These are phyloP conservation scores for Chrysoporthe puriensis DNA, from an alignment of 2,329 filamentous ascomycete genomes.

Conservation along the genomic window DNA sequence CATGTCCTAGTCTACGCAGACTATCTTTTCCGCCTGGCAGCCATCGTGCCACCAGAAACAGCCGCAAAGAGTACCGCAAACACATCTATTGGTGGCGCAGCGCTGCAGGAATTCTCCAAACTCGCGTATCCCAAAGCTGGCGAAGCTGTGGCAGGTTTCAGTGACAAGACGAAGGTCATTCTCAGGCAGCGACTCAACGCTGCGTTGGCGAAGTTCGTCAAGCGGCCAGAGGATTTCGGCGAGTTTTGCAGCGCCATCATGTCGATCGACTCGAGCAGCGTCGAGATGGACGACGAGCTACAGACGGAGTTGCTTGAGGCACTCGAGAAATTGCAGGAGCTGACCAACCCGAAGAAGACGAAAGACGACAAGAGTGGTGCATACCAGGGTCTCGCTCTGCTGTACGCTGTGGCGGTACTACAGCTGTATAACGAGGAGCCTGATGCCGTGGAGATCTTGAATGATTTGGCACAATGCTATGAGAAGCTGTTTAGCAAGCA, in stretches of 20 bases:
- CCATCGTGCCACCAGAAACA: constrained; percentile 39
- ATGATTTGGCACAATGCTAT: constrained; percentile 79
- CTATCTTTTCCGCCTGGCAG: constrained; percentile 58
- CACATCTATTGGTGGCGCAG: constrained; percentile 44
- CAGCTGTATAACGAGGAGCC: constrained; percentile 89
- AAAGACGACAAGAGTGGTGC: constrained; percentile 42
- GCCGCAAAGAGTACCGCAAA: constrained; percentile 37
- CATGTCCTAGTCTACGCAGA: constrained; percentile 55
- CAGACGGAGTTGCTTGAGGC: constrained; percentile 57
- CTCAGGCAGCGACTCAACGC: constrained; percentile 62
- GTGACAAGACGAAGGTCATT: constrained; percentile 56
- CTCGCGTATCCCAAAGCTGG: constrained; percentile 58
- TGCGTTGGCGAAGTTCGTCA: constrained; percentile 61
- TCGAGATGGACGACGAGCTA: constrained; percentile 60
- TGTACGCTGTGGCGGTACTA: constrained; percentile 83
- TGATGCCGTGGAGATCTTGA: constrained; percentile 80
- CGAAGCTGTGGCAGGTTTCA: constrained; percentile 48
- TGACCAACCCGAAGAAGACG: constrained; percentile 48
- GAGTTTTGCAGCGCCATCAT: constrained; percentile 58
- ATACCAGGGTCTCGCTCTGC: constrained; percentile 72
- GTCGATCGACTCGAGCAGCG: constrained; percentile 53
- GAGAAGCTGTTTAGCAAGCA: constrained; percentile 65
- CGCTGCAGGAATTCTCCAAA: constrained; percentile 56
- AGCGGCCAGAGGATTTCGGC: constrained; percentile 55
- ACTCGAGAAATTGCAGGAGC: constrained; percentile 55